A percentile compares a stretch with the other conserved stretches of the same genome.
Evolutionary conservation across 257 asterid genomes (phyloP).

Genomic region (Fraxinus excelsior): DNA sequence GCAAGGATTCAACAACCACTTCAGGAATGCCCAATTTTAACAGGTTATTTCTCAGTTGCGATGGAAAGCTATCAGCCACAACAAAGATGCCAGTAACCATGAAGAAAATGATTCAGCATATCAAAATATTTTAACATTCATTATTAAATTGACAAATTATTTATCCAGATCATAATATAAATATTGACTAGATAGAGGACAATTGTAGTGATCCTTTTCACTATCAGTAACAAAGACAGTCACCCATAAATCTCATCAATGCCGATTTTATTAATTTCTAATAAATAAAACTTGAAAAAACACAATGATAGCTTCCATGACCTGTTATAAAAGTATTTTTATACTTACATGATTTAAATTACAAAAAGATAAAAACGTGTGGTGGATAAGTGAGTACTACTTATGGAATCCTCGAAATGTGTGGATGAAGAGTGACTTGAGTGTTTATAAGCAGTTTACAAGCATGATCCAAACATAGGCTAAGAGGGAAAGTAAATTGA

Average conservation of each 20-base stretch:
- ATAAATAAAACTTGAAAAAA: not conserved
- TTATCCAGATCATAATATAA: too few relatives aligned
- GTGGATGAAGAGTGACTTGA: too few relatives aligned
- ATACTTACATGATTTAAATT: too few relatives aligned
- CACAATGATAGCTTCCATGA: not conserved
- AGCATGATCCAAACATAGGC: too few relatives aligned
- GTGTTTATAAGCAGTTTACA: too few relatives aligned
- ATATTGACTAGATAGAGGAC: not conserved
- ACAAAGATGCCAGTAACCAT: constrained; percentile 22
- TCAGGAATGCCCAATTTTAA: constrained; percentile 71
- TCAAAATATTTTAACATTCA: not conserved
- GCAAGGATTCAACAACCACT: constrained; percentile 57
- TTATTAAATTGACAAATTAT: too few relatives aligned
- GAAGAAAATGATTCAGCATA: constrained; percentile 13
- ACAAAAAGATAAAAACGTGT: too few relatives aligned
- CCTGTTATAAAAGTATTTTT: not conserved
- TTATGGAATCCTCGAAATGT: too few relatives aligned
- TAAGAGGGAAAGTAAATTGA: not conserved
- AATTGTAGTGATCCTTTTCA: not conserved
- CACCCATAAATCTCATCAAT: not conserved
- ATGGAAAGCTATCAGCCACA: constrained; percentile 51
- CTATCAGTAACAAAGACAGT: not conserved
- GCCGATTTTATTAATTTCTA: not conserved
- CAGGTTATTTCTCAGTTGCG: constrained; percentile 55
- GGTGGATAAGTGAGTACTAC: too few relatives aligned